phyloP scores from a whole-genome alignment of 202 grass and related monocot genomes.

The Carex arenaria region DNA sequence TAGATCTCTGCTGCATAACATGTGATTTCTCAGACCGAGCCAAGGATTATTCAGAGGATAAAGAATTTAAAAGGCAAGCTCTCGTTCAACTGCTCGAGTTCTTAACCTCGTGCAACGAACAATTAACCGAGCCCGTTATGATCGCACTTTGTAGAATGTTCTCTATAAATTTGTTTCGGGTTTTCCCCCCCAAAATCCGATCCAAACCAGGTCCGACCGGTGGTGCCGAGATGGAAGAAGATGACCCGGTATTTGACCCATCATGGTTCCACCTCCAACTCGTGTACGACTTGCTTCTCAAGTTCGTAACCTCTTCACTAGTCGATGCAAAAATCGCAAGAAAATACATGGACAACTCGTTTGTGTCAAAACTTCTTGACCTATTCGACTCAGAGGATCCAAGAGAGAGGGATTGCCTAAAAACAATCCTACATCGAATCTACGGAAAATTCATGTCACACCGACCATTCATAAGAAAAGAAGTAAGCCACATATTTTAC shows the following conservation, averaged over 20 bases:
- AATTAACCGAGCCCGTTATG: slow-evolving; percentile 69
- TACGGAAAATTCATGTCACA: slow-evolving; percentile 93
- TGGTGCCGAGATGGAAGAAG: slow-evolving; percentile 61
- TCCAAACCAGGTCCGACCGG: slow-evolving; percentile 17
- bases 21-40: slow-evolving; percentile 74
- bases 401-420: slow-evolving; percentile 79
- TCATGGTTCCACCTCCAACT: slow-evolving; percentile 86
- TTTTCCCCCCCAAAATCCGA: slow-evolving; percentile 68
- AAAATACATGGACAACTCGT: slow-evolving; percentile 68
- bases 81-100: slow-evolving; percentile 68
- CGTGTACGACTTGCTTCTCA: slow-evolving; percentile 76
- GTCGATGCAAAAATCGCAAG: slow-evolving; percentile 71
- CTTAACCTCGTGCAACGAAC: slow-evolving; percentile 47
- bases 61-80: slow-evolving; percentile 72
- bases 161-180: slow-evolving; percentile 67
- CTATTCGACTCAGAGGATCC: slow-evolving; percentile 90
- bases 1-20: slow-evolving; percentile 61
- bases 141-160: slow-evolving; percentile 61
- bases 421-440: slow-evolving; percentile 79
- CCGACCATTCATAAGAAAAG: slow-evolving; percentile 75
- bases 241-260: slow-evolving; percentile 84
- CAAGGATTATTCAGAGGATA: slow-evolving; percentile 66
- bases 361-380: slow-evolving; percentile 63
- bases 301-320: slow-evolving; percentile 65
- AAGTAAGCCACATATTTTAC: slow-evolving; percentile 89